Conservation (phyloP, 73 alveolate genomes). For the Uronychia setigera region DNA sequence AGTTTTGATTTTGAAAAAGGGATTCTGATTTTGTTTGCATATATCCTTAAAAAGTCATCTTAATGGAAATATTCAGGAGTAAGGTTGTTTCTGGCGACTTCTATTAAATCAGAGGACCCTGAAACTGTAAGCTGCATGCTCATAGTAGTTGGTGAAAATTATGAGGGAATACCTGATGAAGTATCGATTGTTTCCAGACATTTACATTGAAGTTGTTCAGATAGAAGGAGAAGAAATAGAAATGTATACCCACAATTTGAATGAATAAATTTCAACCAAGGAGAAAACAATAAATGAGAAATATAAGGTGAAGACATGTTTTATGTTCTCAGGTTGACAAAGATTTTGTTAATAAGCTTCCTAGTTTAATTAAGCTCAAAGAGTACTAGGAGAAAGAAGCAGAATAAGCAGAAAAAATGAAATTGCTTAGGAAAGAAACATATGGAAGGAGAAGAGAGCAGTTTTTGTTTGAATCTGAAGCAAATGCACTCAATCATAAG, state of each 20-base stretch:
- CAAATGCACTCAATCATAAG: background rate
- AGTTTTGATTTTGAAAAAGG: conserved; percentile 72
- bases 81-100: conserved; percentile 56
- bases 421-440: background rate
- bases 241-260: conserved; percentile 25
- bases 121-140: no score
- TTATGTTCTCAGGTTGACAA: conserved; percentile 20
- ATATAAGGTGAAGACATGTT: background rate
- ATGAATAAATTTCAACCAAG: conserved; percentile 25
- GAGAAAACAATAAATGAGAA: conserved; percentile 28
- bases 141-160: conserved; percentile 32
- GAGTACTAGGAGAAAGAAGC: conserved; percentile 46
- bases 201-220: conserved; percentile 57
- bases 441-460: background rate
- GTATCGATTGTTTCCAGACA: conserved; percentile 47
- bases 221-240: conserved; percentile 39
- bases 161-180: conserved; percentile 58
- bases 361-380: conserved; percentile 37
- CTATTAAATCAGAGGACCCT: conserved; percentile 47
- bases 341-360: conserved; percentile 44
- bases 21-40: conserved; percentile 52
- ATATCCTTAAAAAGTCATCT: conserved; percentile 40
- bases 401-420: background rate
- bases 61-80: conserved; percentile 61
- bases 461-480: conserved; percentile 12